Percentiles rank a stretch among this genome's conserved stretches.
phyloP scores from a whole-genome alignment of 2,329 filamentous ascomycete species.

The Lomentospora prolificans region DNA sequence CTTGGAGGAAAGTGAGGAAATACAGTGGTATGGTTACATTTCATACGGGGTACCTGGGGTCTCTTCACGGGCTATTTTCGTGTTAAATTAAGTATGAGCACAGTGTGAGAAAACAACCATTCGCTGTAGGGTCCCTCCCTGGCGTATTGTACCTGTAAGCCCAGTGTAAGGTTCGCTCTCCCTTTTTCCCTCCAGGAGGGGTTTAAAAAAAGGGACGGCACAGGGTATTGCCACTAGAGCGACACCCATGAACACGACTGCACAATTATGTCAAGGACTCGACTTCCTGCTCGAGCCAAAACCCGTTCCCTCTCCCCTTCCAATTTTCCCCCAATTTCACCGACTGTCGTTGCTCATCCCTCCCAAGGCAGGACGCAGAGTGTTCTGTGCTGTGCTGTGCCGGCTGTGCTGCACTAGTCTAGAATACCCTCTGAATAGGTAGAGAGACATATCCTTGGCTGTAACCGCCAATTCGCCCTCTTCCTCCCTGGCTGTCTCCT shows the following conservation, averaged over 20 bases:
- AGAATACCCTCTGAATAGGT: not conserved
- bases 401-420: not conserved
- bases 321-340: slow-evolving; percentile 6
- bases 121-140: not conserved
- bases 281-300: not conserved
- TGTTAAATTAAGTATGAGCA: not conserved
- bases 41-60: not conserved
- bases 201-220: not conserved
- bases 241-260: not conserved
- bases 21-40: not conserved
- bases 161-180: not conserved
- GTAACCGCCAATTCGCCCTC: slow-evolving; percentile 3
- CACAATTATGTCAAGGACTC: not conserved
- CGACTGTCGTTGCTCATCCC: not conserved
- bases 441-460: slow-evolving; percentile 1
- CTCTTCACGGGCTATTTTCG: not conserved
- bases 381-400: no score
- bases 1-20: not conserved
- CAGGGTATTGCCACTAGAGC: slow-evolving; percentile 5
- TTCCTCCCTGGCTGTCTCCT: not conserved
- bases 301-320: not conserved
- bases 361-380: not conserved
- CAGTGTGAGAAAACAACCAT: not conserved
- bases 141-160: not conserved
- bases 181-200: not conserved